Evolutionary conservation across 495 filamentous ascomycete genomes (phyloP).

Genomic region (Gamarada debralockiae): DNA sequence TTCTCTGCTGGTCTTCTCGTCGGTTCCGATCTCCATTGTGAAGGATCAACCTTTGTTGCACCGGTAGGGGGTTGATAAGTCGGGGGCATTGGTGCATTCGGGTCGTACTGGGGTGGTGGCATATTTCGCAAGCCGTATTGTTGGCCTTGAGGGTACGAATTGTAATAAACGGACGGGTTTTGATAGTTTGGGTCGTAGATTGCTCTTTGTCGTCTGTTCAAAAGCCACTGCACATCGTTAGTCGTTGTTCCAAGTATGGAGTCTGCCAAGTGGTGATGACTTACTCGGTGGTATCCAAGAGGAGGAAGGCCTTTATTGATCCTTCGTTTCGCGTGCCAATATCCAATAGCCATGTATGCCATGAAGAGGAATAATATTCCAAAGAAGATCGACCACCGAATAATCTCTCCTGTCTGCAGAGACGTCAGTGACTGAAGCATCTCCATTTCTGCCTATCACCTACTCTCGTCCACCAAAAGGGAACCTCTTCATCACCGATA

Average conservation of each 20-base stretch:
- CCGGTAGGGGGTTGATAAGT: constrained; percentile 51
- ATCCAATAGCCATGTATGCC: constrained; percentile 53
- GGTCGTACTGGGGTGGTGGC: constrained; percentile 25
- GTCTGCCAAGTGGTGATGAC: constrained; percentile 13
- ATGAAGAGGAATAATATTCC: constrained; percentile 45
- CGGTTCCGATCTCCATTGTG: constrained; percentile 37
- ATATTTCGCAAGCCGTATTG: constrained; percentile 48
- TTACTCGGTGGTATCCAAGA: constrained; percentile 64
- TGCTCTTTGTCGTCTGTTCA: constrained; percentile 50
- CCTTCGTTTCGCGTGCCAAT: constrained; percentile 63
- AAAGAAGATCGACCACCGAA: constrained; percentile 69
- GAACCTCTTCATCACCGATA: constrained; percentile 3
- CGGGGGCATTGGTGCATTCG: constrained; percentile 50
- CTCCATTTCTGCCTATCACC: background rate
- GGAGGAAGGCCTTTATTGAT: constrained; percentile 57
- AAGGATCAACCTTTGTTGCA: constrained; percentile 53
- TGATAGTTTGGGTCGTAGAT: constrained; percentile 49
- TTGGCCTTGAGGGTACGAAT: constrained; percentile 26
- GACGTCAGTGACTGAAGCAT: constrained; percentile 1
- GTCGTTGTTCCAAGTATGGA: too few species aligned
- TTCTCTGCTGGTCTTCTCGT: constrained; percentile 20
- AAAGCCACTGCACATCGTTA: constrained; percentile 51
- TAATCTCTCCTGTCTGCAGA: constrained; percentile 50
- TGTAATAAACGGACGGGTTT: constrained; percentile 34
- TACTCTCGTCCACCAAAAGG: constrained; percentile 20